Evolutionary conservation across 352 stramenopile species (phyloP).

Genomic region (Thalassiosira livingstoniorum): DNA sequence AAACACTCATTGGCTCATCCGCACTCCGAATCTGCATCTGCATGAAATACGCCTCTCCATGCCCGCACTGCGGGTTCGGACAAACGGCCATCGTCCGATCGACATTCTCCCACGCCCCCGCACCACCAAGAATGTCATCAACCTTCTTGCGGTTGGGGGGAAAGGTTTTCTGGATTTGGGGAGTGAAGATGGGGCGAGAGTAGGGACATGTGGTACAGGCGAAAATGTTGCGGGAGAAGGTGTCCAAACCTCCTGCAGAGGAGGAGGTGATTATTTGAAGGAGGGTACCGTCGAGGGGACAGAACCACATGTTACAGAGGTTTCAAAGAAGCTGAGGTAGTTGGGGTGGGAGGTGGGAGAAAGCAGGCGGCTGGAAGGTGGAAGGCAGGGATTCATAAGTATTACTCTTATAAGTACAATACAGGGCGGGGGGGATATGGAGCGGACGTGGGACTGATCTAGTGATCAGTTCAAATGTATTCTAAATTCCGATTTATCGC

Average conservation of each 20-base stretch:
- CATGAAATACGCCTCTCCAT: slow-evolving; percentile 99
- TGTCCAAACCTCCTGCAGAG: slow-evolving; percentile 15
- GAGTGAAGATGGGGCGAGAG: slow-evolving; percentile 70
- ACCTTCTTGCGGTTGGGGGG: slow-evolving; percentile 95
- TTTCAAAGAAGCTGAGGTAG: too few relatives aligned
- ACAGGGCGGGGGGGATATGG: too few relatives aligned
- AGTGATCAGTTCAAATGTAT: too few relatives aligned
- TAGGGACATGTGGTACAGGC: slow-evolving; percentile 88
- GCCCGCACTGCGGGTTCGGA: slow-evolving; percentile 94
- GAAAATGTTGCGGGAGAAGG: slow-evolving; percentile 70
- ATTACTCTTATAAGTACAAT: too few relatives aligned
- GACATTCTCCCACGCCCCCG: slow-evolving; percentile 98
- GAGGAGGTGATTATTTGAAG: slow-evolving; percentile 75
- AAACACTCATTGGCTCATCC: slow-evolving; percentile 94
- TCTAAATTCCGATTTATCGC: too few relatives aligned
- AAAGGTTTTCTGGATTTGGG: slow-evolving; percentile 74
- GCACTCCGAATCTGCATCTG: slow-evolving; percentile 99
- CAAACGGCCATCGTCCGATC: slow-evolving; percentile 95
- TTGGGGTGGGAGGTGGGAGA: too few relatives aligned
- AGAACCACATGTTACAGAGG: slow-evolving; percentile 88
- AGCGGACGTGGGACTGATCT: too few relatives aligned
- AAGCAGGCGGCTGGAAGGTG: too few relatives aligned
- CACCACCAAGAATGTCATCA: slow-evolving; percentile 97
- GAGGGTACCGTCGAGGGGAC: slow-evolving; percentile 84
- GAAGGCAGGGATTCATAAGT: too few relatives aligned